Base-by-base conservation (phyloP, 352 stramenopile species). In the Pythium sp. region DNA sequence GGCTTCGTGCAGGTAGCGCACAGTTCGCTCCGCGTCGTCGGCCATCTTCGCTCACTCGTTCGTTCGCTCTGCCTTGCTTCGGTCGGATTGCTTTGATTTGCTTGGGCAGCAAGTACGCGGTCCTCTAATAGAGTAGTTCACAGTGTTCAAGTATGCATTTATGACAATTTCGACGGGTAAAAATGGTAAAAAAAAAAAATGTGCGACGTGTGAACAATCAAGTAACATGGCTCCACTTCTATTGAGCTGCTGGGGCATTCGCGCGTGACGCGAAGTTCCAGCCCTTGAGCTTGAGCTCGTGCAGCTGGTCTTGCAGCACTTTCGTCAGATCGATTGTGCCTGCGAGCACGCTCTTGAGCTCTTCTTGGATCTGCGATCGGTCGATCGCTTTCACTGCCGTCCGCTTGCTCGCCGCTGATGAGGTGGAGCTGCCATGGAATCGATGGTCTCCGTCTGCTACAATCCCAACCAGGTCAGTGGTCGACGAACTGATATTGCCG, bases 261-360 rank as follows among this genome's bases (percentile, higher is more conserved):
- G 36, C 60, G 14, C 72, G 72, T 20, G 71, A 74, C 2, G 80
- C 73, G 15, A 91, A 86, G 70, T 91, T 91, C 84, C 84, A 92
- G 34, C 81, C 81, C 55, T 91, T 91, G 67, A 92, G 76, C 77
- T 89, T 91, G 70, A 92, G 81, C 72, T 92, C 84, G 64, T 91
- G 79, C 15, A 92, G 76, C 64, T 92, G 84, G 51, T 91, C 81
- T 63, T 92, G 84, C 4, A 92, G 75, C 43, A 86, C 76, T 61
- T 88, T 92, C 2, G 84, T 84, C 26, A 92, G 71, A 57, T 88
- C 81, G 22, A 92, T 90, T 12, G 84, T 91, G 43, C 75, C 77
- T 38, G 77, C 78, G 28, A 92, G 68, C 30, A 92, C 78, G 41
- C 72, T 75, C 47, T 87, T 85, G 47, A 92, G 79, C 61, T 92